phyloP scores from a whole-genome alignment of 345 rosid species.

The Odontarrhena argentea region DNA sequence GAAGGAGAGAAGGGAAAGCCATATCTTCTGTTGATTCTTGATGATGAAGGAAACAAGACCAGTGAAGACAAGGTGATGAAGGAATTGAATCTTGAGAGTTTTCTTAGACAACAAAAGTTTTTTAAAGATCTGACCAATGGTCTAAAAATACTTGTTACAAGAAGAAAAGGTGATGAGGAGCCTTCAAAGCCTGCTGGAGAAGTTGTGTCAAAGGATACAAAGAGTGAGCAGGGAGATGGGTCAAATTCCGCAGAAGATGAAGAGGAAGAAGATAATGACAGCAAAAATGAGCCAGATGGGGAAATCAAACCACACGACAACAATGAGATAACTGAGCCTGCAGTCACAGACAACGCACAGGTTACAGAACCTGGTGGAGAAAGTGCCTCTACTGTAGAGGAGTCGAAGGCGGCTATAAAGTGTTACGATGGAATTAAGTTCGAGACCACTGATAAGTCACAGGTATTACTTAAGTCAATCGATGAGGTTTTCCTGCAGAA shows the following conservation, averaged over 20 bases:
- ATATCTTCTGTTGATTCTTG: constrained; percentile 50
- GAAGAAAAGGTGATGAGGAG: background rate
- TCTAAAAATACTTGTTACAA: constrained; percentile 36
- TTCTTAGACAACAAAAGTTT: background rate
- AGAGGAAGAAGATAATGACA: too few relatives aligned
- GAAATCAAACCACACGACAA: background rate
- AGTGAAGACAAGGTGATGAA: constrained; percentile 16
- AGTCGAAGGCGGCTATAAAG: background rate
- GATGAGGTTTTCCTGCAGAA: background rate
- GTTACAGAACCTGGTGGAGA: background rate
- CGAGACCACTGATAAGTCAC: background rate
- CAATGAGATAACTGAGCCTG: background rate
- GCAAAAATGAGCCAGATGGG: background rate
- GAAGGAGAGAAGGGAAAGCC: background rate
- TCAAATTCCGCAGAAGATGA: too few relatives aligned
- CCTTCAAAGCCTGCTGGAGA: background rate
- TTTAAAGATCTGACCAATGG: background rate
- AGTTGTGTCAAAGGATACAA: background rate
- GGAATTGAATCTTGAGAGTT: background rate
- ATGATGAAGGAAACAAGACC: constrained; percentile 38
- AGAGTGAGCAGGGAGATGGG: background rate
- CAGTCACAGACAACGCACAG: background rate
- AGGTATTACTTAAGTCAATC: constrained; percentile 4
- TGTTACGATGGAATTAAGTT: background rate
- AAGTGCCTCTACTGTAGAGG: background rate